Evolutionary conservation across 176 grass and related monocot species (phyloP).

Genomic region (Pontederia crassipes): DNA sequence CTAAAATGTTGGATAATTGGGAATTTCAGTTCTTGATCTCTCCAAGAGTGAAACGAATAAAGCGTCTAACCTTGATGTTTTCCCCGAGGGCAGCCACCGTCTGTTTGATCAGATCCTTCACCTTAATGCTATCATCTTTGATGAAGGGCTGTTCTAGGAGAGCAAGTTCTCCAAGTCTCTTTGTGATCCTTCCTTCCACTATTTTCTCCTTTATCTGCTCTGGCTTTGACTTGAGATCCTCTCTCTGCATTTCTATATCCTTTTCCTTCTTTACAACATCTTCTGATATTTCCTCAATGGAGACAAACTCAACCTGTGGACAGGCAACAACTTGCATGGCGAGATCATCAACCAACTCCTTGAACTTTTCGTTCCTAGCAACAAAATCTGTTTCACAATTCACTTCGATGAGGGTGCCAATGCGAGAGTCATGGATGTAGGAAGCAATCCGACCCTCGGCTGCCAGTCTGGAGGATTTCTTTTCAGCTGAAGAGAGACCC

Average conservation of each 20-base stretch:
- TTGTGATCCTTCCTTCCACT: constrained; percentile 77
- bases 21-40: constrained; percentile 34
- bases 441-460: constrained; percentile 81
- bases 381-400: constrained; percentile 98
- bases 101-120: constrained; percentile 91
- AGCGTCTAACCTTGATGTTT: constrained; percentile 92
- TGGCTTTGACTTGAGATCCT: constrained; percentile 80
- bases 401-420: constrained; percentile 79
- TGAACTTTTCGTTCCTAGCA: constrained; percentile 86
- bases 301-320: constrained; percentile 84
- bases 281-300: constrained; percentile 70
- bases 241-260: constrained; percentile 89
- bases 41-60: constrained; percentile 81
- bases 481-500: constrained; percentile 92
- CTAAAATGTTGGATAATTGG: no score
- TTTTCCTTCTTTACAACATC: constrained; percentile 71
- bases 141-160: constrained; percentile 93
- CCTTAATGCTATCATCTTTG: constrained; percentile 77
- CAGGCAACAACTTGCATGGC: constrained; percentile 96
- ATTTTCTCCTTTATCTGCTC: constrained; percentile 90
- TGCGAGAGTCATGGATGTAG: constrained; percentile 92
- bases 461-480: constrained; percentile 84
- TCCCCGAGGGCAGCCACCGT: constrained; percentile 68
- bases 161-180: constrained; percentile 80
- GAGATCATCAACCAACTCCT: constrained; percentile 82